Conservation (phyloP, 2,329 filamentous ascomycete genomes). For the Calonectria honghensis region DNA sequence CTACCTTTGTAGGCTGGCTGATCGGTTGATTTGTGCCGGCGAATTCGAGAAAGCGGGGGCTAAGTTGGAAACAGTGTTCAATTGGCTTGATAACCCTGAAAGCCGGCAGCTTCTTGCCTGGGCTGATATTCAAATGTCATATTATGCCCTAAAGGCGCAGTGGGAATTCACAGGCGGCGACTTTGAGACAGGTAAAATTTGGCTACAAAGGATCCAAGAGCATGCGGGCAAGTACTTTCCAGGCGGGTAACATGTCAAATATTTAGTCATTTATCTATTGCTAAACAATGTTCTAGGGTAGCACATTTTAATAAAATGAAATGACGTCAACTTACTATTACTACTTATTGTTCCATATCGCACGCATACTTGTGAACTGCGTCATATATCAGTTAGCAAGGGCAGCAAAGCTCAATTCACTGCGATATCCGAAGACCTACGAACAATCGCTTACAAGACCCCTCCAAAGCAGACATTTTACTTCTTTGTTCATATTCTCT, state of each 20-base stretch:
- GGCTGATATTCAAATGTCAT: conserved; percentile 19
- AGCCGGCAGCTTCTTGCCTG: not conserved
- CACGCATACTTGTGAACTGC: too few species aligned
- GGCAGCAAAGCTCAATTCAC: too few species aligned
- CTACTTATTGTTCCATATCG: too few species aligned
- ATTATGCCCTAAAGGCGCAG: not conserved
- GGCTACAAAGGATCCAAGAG: not conserved
- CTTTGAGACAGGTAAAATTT: not conserved
- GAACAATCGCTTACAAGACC: too few species aligned
- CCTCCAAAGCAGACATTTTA: too few species aligned
- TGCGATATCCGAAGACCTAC: too few species aligned
- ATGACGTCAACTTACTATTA: too few species aligned
- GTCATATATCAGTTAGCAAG: too few species aligned
- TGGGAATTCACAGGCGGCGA: not conserved
- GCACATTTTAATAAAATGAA: not conserved
- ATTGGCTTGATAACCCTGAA: not conserved
- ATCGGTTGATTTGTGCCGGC: not conserved
- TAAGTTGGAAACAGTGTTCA: not conserved
- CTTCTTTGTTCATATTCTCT: too few species aligned
- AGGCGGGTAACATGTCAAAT: not conserved
- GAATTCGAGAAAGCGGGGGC: not conserved
- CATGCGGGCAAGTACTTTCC: not conserved
- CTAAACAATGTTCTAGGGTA: too few species aligned
- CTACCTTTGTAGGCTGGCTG: conserved; percentile 6
- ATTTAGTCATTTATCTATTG: too few species aligned